These are phyloP conservation scores for Pichia sp. DNA, from an alignment of 1,139 yeast genomes.

Conservation along the genomic window DNA sequence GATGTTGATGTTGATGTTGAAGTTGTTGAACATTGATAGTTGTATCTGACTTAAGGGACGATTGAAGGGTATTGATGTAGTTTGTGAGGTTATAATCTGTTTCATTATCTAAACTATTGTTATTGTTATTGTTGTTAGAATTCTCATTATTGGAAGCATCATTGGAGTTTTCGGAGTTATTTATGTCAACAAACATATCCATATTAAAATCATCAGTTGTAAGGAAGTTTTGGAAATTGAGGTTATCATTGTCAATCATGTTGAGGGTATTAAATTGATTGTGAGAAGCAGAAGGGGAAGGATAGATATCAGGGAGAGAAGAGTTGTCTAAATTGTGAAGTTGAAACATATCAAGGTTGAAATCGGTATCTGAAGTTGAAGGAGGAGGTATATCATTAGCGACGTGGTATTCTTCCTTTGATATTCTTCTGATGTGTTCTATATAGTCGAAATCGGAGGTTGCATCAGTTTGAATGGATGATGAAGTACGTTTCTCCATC, in stretches of 20 bases:
- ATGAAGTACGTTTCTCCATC: background rate
- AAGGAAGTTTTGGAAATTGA: constrained; percentile 2
- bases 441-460: constrained; percentile 27
- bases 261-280: background rate
- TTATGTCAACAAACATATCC: constrained; percentile 27
- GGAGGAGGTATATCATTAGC: constrained; percentile 15
- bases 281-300: background rate
- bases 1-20: constrained; percentile 6
- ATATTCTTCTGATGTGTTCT: constrained; percentile 29
- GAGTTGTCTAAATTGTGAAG: background rate
- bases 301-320: background rate
- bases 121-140: background rate
- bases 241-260: background rate
- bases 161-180: too few relatives aligned
- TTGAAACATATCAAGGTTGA: constrained; percentile 3
- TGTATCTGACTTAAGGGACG: constrained; percentile 19
- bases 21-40: background rate
- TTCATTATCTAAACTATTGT: constrained; percentile 1
- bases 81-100: constrained; percentile 21
- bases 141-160: too few relatives aligned
- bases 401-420: constrained; percentile 28
- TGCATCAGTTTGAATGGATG: background rate
- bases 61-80: constrained; percentile 27
- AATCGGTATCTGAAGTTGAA: constrained; percentile 4
- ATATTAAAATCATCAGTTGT: constrained; percentile 24